Evolutionary conservation across 208 protist genomes (phyloP).

Genomic region (Leishmania martiniquensis): DNA sequence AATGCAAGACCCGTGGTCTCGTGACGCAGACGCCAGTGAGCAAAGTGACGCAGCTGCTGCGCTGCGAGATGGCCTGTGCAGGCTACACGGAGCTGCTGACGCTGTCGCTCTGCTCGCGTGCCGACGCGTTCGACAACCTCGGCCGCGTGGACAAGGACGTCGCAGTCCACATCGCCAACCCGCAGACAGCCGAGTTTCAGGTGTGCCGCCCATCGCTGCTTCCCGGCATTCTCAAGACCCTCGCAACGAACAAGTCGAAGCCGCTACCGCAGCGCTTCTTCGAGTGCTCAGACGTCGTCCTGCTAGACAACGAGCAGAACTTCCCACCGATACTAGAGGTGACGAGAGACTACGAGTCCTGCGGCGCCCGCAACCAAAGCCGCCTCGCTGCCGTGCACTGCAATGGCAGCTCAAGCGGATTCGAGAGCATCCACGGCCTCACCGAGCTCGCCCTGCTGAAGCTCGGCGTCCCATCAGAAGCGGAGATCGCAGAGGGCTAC

Average conservation of each 20-base stretch:
- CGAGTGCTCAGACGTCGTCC: constrained; percentile 97
- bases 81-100: constrained; percentile 98
- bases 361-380: constrained; percentile 91
- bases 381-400: constrained; percentile 90
- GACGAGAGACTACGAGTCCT: constrained; percentile 48
- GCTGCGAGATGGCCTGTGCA: constrained; percentile 90
- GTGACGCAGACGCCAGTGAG: constrained; percentile 94
- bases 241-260: constrained; percentile 90
- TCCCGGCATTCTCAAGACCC: constrained; percentile 96
- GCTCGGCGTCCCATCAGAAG: constrained; percentile 58
- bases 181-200: constrained; percentile 96
- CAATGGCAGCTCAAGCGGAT: constrained; percentile 67
- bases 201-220: constrained; percentile 94
- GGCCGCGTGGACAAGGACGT: constrained; percentile 75
- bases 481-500: constrained; percentile 24
- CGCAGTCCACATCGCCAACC: constrained; percentile 93
- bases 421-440: constrained; percentile 85
- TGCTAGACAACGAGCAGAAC: constrained; percentile 87
- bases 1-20: constrained; percentile 78
- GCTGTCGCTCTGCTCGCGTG: constrained; percentile 92
- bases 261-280: constrained; percentile 96
- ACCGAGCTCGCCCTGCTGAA: constrained; percentile 76
- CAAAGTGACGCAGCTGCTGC: constrained; percentile 94
- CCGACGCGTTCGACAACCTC: constrained; percentile 92
- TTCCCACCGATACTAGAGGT: constrained; percentile 84